Percentiles rank a stretch among this genome's conserved stretches.
These are phyloP conservation scores for Puccinia novopanici DNA, from an alignment of 1,284 basidiomycete species.

Conservation along the genomic window DNA sequence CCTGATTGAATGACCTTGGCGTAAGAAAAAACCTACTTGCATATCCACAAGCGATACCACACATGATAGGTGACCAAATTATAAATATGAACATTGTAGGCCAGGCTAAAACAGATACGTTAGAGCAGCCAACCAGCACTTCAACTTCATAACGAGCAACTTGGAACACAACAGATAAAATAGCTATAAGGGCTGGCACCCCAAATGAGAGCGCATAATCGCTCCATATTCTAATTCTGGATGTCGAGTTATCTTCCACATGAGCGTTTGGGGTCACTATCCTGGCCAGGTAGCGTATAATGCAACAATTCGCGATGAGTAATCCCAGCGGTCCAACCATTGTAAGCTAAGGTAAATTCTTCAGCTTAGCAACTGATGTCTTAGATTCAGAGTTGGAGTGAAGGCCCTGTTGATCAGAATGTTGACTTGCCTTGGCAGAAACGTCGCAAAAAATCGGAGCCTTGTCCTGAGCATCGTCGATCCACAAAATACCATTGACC, in stretches of 20 bases:
- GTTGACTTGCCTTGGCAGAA: slow-evolving; percentile 33
- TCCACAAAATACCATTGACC: slow-evolving; percentile 46
- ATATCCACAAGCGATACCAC: slow-evolving; percentile 41
- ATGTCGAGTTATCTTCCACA: neutral
- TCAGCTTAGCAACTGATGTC: neutral
- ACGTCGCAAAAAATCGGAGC: slow-evolving; percentile 45
- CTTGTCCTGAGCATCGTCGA: slow-evolving; percentile 36
- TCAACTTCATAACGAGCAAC: slow-evolving; percentile 38
- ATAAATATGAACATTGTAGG: slow-evolving; percentile 34
- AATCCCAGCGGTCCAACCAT: slow-evolving; percentile 40
- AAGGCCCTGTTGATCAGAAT: neutral
- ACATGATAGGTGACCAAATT: slow-evolving; percentile 41
- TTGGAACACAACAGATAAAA: slow-evolving; percentile 16
- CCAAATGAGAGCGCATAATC: slow-evolving; percentile 43
- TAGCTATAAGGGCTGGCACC: slow-evolving; percentile 12
- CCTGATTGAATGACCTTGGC: neutral
- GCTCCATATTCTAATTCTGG: neutral
- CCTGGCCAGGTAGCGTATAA: slow-evolving; percentile 42
- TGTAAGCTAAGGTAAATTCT: slow-evolving; percentile 3
- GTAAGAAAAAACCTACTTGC: neutral
- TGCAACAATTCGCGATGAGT: slow-evolving; percentile 41
- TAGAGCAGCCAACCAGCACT: slow-evolving; percentile 26
- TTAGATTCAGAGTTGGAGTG: neutral
- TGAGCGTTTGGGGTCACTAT: slow-evolving; percentile 21
- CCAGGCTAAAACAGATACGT: slow-evolving; percentile 35